Percentiles rank a stretch among this genome's conserved stretches.
These are phyloP conservation scores for Chytriomyces confervae DNA, from an alignment of 192 early-diverging fungal species.

Conservation along the genomic window DNA sequence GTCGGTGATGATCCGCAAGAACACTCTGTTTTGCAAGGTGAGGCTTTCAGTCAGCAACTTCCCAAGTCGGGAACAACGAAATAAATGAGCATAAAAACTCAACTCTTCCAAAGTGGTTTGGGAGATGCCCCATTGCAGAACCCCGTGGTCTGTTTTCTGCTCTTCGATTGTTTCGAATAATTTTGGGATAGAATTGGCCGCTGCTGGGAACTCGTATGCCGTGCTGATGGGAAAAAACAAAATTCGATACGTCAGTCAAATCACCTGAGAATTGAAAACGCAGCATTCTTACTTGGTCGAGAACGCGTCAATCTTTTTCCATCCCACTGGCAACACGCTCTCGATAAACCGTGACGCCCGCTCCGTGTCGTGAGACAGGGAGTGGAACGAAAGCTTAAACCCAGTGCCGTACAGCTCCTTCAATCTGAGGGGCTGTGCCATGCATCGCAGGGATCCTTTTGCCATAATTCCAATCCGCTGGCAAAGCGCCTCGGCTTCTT, in stretches of 20 bases:
- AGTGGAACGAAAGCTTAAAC: constrained; percentile 69
- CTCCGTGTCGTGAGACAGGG: constrained; percentile 51
- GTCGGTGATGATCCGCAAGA: constrained; percentile 13
- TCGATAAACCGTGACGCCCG: constrained; percentile 44
- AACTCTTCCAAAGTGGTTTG: constrained; percentile 76
- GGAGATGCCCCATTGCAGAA: constrained; percentile 74
- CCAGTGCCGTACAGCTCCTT: constrained; percentile 76
- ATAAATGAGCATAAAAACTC: constrained; percentile 57
- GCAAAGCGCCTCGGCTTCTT: constrained; percentile 79
- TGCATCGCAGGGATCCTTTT: constrained; percentile 72
- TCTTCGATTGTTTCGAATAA: constrained; percentile 64
- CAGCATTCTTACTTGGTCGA: constrained; percentile 7
- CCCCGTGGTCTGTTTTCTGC: constrained; percentile 58
- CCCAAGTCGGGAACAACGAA: neutral
- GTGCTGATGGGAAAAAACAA: constrained; percentile 26
- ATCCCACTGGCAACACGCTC: constrained; percentile 57
- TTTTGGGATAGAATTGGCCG: constrained; percentile 48
- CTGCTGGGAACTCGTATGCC: constrained; percentile 68
- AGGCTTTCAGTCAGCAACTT: neutral
- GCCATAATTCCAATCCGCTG: constrained; percentile 80
- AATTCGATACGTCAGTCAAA: neutral
- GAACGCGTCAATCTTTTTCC: constrained; percentile 64
- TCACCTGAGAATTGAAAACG: no score
- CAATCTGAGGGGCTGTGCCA: constrained; percentile 66
- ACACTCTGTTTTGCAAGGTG: neutral